Conservation (phyloP, 179 eudicot genomes). For the Sideroxylon spinosum region DNA sequence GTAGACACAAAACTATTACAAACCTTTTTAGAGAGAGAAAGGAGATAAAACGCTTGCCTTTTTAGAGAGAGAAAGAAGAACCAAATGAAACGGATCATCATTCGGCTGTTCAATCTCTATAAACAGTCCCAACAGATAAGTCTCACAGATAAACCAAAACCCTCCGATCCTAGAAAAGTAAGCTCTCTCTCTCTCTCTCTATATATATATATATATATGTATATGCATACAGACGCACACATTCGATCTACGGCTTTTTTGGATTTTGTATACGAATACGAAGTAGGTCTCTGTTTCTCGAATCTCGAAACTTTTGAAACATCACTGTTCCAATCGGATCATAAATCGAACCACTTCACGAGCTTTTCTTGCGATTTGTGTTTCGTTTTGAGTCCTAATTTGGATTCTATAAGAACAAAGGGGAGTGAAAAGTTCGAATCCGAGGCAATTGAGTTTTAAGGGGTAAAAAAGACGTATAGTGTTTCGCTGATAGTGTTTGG, state of each 20-base stretch:
- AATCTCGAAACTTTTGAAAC: conserved; percentile 24
- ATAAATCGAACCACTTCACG: not conserved
- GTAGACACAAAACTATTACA: not conserved
- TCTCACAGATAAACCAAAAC: not conserved
- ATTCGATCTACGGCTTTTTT: no score
- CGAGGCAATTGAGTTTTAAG: conserved; percentile 22
- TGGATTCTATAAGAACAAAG: conserved; percentile 19
- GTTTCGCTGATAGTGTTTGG: conserved; percentile 14
- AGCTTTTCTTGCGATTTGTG: not conserved
- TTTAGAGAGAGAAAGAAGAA: conserved; percentile 11
- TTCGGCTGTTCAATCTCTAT: not conserved
- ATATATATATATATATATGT: not conserved
- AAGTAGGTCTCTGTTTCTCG: conserved; percentile 19
- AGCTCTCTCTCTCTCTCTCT: not conserved
- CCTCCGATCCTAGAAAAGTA: not conserved
- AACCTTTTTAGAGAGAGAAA: conserved; percentile 14
- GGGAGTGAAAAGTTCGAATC: conserved; percentile 26
- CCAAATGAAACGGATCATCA: not conserved
- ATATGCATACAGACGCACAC: no score
- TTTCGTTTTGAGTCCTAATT: conserved; percentile 14
- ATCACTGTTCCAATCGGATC: conserved; percentile 17
- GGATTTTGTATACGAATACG: not conserved
- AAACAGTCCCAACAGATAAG: no score
- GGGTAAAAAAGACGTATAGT: conserved; percentile 22
- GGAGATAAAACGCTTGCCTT: no score